Evolutionary conservation across 441 rosid species (phyloP).

Genomic region (Erodium texanum): DNA sequence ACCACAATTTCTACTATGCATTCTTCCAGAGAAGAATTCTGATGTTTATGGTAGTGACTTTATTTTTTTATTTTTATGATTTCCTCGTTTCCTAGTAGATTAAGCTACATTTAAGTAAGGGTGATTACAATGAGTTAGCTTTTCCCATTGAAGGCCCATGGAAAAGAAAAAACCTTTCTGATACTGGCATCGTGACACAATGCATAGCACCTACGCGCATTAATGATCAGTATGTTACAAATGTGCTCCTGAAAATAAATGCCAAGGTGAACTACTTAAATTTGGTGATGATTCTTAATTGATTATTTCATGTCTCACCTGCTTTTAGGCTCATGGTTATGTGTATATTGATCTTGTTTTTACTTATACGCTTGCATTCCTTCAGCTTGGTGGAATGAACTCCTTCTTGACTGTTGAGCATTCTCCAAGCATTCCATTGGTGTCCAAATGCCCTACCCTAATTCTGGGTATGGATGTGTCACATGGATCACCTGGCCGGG

Average conservation of each 20-base stretch:
- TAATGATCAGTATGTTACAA: conserved; percentile 67
- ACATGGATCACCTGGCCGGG: conserved; percentile 19
- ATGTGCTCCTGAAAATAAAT: conserved; percentile 63
- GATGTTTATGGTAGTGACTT: conserved; percentile 51
- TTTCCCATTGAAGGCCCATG: conserved; percentile 33
- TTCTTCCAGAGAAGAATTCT: conserved; percentile 73
- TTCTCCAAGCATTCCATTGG: conserved; percentile 34
- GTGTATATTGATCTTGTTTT: neutral
- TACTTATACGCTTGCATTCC: conserved; percentile 5
- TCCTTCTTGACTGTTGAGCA: conserved; percentile 37
- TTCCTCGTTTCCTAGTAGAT: too few relatives aligned
- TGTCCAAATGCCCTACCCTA: conserved; percentile 40
- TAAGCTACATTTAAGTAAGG: neutral
- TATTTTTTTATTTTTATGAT: neutral
- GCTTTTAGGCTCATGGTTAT: neutral
- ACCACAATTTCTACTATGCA: conserved; percentile 63
- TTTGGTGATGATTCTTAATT: neutral
- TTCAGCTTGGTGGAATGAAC: conserved; percentile 62
- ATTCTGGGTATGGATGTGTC: conserved; percentile 74
- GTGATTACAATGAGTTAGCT: neutral
- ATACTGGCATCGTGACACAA: conserved; percentile 61
- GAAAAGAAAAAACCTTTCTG: conserved; percentile 64
- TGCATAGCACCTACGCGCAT: conserved; percentile 56
- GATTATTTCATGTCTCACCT: neutral
- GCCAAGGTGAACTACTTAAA: conserved; percentile 43